Base-by-base conservation (phyloP, 805 yeast genomes). In the Candida berthetii region DNA sequence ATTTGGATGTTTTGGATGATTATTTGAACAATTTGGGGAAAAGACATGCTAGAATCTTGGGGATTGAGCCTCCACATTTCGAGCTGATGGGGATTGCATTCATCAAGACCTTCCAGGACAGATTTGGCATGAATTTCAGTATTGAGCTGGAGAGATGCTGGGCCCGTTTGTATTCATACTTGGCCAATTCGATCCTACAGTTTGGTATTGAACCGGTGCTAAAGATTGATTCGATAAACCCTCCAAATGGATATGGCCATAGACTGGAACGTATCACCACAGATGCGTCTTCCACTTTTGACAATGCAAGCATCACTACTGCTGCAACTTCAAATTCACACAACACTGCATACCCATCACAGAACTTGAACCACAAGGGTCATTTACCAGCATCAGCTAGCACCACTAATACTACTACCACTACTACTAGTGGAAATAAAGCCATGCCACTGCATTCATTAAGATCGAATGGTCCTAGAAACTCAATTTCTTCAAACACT, bases 1-100 rank as follows among this genome's bases (percentile, higher is more conserved):
- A 80, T 48, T 65, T 85, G 40, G 54, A 70, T 3, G 59, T 62
- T 7, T 62, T 85, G 49, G 81, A 82, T 51, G 82, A 72, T 20
- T 80, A 80, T 42, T 62, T 87, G 38, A 65, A 65, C 35, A 73
- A 75, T 37, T 61, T 86, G 48, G 95, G 90, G 2, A 84, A 83
- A 55, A 66, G 86, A 39, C 95, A 87, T 58, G 66, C 87, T 2
- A 65, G 95, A 48, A 80, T 86, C 39, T 64, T 86, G 46, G 87
- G 86, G 14, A 82, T 85, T 32, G 88, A 82, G 45, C 72, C 85
- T 0, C 69, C 72, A 2, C 80, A 78, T 54, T 84, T 80, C 49
- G 81, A 81, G 56, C 58, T 80, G 31, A 79, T 84, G 88, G 91
- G 91, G 2, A 74, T 74, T 41, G 88, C 89, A 0, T 65, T 84